Evolutionary conservation across 306 rosid species (phyloP).

Genomic region (Abrus pulchellus): DNA sequence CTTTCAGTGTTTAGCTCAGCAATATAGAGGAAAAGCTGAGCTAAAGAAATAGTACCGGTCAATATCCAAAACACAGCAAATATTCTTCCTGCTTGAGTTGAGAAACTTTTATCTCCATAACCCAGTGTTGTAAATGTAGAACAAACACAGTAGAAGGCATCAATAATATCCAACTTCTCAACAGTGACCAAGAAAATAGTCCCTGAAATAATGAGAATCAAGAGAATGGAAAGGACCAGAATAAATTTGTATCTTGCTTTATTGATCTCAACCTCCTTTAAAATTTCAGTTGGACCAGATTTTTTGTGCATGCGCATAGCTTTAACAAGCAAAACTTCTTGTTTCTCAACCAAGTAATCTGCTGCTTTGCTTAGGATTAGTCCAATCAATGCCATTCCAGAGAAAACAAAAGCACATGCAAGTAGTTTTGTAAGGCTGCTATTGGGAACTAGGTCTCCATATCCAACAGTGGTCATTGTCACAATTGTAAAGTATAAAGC

Average conservation of each 20-base stretch:
- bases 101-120: slow-evolving; percentile 87
- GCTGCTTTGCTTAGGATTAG: slow-evolving; percentile 60
- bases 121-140: slow-evolving; percentile 63
- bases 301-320: slow-evolving; percentile 51
- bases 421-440: slow-evolving; percentile 59
- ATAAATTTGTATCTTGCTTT: slow-evolving; percentile 56
- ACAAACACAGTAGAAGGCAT: slow-evolving; percentile 64
- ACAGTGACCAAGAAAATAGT: slow-evolving; percentile 50
- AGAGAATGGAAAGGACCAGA: slow-evolving; percentile 49
- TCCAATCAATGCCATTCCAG: slow-evolving; percentile 62
- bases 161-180: slow-evolving; percentile 50
- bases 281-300: slow-evolving; percentile 46
- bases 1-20: slow-evolving; percentile 80
- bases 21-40: slow-evolving; percentile 78
- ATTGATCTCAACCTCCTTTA: slow-evolving; percentile 55
- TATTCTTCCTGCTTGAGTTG: slow-evolving; percentile 73
- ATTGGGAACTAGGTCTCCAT: slow-evolving; percentile 64
- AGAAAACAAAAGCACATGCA: slow-evolving; percentile 63
- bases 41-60: slow-evolving; percentile 72
- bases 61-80: slow-evolving; percentile 90
- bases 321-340: slow-evolving; percentile 58
- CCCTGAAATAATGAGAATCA: slow-evolving; percentile 47
- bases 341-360: slow-evolving; percentile 63
- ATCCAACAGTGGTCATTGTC: slow-evolving; percentile 69
- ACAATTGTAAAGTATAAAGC: slow-evolving; percentile 61